Conservation (phyloP, 75 land plant genomes). For the Pinus taeda region DNA sequence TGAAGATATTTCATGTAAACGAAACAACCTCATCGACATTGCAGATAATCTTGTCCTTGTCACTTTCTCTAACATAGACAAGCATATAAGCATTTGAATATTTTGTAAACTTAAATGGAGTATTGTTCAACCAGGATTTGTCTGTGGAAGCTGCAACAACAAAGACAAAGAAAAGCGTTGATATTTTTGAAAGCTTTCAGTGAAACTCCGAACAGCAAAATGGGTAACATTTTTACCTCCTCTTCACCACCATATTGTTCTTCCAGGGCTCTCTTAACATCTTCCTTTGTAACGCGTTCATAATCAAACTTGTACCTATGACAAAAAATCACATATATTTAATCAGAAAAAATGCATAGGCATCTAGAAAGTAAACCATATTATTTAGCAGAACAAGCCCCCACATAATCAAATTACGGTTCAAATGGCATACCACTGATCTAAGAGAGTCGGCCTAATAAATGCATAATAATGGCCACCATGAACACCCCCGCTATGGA, state of each 20-base stretch:
- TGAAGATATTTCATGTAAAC: too few relatives aligned
- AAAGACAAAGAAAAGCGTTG: background rate
- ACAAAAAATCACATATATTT: background rate
- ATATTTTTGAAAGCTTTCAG: background rate
- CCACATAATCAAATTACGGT: too few relatives aligned
- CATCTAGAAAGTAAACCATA: too few relatives aligned
- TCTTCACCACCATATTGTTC: slow-evolving; percentile 96
- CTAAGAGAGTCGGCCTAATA: slow-evolving; percentile 88
- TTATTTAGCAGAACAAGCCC: too few relatives aligned
- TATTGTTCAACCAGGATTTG: slow-evolving; percentile 74
- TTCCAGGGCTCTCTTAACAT: slow-evolving; percentile 57
- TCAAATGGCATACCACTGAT: slow-evolving; percentile 70
- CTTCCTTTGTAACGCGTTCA: slow-evolving; percentile 89
- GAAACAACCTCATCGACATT: slow-evolving; percentile 74
- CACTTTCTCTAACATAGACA: slow-evolving; percentile 81
- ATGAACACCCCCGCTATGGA: slow-evolving; percentile 96
- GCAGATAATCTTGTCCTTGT: slow-evolving; percentile 85
- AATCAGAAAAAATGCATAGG: too few relatives aligned
- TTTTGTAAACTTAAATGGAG: slow-evolving; percentile 77
- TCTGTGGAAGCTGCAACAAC: slow-evolving; percentile 58
- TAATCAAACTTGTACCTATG: slow-evolving; percentile 89
- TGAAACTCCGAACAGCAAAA: background rate
- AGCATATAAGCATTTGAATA: slow-evolving; percentile 93
- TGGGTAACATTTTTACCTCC: slow-evolving; percentile 37
- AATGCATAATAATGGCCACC: slow-evolving; percentile 98